These are phyloP conservation scores for Dioszegia crocea DNA, from an alignment of 768 basidiomycete genomes.

Conservation along the genomic window DNA sequence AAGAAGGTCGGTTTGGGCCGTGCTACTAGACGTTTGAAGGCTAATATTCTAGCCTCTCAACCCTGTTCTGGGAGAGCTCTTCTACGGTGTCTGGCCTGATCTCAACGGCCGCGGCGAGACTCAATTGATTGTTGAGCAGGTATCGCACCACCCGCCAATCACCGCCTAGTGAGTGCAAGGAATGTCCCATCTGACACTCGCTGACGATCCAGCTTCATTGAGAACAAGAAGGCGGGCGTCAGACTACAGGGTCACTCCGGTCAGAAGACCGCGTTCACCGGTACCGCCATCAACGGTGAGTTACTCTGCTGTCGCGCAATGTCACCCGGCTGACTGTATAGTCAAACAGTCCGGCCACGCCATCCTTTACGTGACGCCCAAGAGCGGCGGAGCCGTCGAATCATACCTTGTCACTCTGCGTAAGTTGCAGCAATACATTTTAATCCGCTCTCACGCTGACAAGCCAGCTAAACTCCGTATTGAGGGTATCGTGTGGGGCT, in stretches of 20 bases:
- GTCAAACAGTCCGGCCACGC: slow-evolving; percentile 97
- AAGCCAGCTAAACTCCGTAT: slow-evolving; percentile 68
- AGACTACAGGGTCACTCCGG: slow-evolving; percentile 80
- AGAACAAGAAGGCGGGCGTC: slow-evolving; percentile 72
- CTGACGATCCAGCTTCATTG: slow-evolving; percentile 63
- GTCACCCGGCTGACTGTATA: slow-evolving; percentile 31
- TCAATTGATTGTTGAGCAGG: slow-evolving; percentile 82
- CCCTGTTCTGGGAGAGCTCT: slow-evolving; percentile 81
- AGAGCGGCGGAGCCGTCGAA: slow-evolving; percentile 59
- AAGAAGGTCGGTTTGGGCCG: slow-evolving; percentile 69
- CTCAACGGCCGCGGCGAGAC: slow-evolving; percentile 69
- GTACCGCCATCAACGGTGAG: slow-evolving; percentile 54
- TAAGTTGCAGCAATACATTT: slow-evolving; percentile 12
- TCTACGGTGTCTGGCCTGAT: slow-evolving; percentile 86
- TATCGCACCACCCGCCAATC: slow-evolving; percentile 75
- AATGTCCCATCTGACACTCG: neutral
- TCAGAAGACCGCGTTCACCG: slow-evolving; percentile 90
- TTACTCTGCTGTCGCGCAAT: neutral
- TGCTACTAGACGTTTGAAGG: too few relatives aligned
- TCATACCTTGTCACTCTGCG: slow-evolving; percentile 85
- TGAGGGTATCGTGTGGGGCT: slow-evolving; percentile 77
- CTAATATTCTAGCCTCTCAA: slow-evolving; percentile 70
- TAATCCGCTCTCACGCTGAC: slow-evolving; percentile 8
- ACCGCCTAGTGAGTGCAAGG: slow-evolving; percentile 45
- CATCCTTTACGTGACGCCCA: slow-evolving; percentile 61